A percentile compares a stretch with the other conserved stretches of the same genome.
These are phyloP conservation scores for Pythium guiyangense DNA, from an alignment of 352 stramenopile genomes.

Conservation along the genomic window DNA sequence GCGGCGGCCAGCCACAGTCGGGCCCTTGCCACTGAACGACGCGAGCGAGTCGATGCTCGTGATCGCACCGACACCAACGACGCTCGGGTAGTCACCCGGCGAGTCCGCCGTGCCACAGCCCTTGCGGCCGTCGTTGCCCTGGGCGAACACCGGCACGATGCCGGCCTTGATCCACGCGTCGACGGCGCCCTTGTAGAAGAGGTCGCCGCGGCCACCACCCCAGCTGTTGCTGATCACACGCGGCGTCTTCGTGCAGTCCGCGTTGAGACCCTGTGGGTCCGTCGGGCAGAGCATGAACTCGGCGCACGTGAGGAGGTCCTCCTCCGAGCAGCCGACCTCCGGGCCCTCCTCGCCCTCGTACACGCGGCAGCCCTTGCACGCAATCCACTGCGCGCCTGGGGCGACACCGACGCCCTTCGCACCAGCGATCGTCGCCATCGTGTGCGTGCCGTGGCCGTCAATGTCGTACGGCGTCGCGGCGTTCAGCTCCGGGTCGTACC, in stretches of 20 bases:
- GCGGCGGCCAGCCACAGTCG: conserved; percentile 7
- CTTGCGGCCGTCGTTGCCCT: conserved; percentile 10
- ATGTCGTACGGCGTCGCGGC: conserved; percentile 16
- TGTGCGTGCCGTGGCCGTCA: conserved; percentile 15
- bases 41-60: conserved; percentile 14
- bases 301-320: conserved; percentile 2
- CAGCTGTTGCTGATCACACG: too few relatives aligned
- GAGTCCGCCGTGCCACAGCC: conserved; percentile 19
- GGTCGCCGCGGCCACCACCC: too few relatives aligned
- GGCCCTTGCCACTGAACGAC: conserved; percentile 24
- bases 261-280: not conserved
- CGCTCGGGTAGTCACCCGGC: conserved; percentile 23
- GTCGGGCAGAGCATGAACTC: conserved; percentile 9
- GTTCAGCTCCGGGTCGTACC: conserved; percentile 18
- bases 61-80: conserved; percentile 32
- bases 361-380: conserved; percentile 15
- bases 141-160: conserved; percentile 20
- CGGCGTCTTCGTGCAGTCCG: too few relatives aligned
- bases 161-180: conserved; percentile 20
- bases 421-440: conserved; percentile 16
- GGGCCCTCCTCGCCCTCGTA: conserved; percentile 4
- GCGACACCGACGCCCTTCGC: conserved; percentile 14
- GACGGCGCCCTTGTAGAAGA: conserved; percentile 9
- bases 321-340: conserved; percentile 7
- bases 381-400: conserved; percentile 13